Conservation (phyloP, 2,329 filamentous ascomycete genomes). For the Claviceps fusiformis region DNA sequence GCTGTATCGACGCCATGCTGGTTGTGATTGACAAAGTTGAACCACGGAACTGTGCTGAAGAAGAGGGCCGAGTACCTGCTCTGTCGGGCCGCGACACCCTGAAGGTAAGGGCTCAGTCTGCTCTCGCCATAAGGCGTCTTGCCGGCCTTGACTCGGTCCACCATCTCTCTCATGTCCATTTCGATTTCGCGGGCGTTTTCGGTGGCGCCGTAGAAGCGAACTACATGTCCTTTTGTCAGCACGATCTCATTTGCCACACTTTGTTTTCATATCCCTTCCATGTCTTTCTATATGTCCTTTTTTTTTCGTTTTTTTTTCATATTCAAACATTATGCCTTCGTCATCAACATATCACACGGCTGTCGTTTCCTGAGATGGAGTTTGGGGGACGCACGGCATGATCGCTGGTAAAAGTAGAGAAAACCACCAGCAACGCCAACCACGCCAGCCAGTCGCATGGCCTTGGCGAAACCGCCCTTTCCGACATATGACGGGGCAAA, state of each 20-base stretch:
- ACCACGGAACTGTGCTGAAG: slow-evolving; percentile 79
- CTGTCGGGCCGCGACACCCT: slow-evolving; percentile 84
- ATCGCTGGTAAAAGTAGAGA: slow-evolving; percentile 73
- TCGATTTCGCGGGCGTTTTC: slow-evolving; percentile 88
- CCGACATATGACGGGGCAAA: slow-evolving; percentile 75
- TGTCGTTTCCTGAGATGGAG: too few relatives aligned
- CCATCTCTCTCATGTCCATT: slow-evolving; percentile 98
- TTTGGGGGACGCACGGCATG: slow-evolving; percentile 50
- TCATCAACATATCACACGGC: too few relatives aligned
- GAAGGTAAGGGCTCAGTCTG: slow-evolving; percentile 70
- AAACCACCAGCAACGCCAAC: slow-evolving; percentile 69
- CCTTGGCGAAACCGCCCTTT: slow-evolving; percentile 66
- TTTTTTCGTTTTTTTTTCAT: too few relatives aligned
- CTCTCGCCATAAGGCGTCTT: slow-evolving; percentile 79
- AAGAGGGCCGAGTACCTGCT: slow-evolving; percentile 82
- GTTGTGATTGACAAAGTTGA: slow-evolving; percentile 96
- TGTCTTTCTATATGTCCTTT: too few relatives aligned
- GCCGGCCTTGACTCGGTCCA: slow-evolving; percentile 84
- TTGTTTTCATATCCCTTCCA: not conserved
- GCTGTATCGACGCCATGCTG: slow-evolving; percentile 95
- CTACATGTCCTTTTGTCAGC: slow-evolving; percentile 29
- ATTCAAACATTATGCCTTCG: too few relatives aligned
- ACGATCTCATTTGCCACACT: not conserved
- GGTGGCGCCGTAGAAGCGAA: slow-evolving; percentile 87
- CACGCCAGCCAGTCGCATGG: slow-evolving; percentile 65